Conservation (phyloP, 2,329 filamentous ascomycete genomes). For the Venturia aucupariae region DNA sequence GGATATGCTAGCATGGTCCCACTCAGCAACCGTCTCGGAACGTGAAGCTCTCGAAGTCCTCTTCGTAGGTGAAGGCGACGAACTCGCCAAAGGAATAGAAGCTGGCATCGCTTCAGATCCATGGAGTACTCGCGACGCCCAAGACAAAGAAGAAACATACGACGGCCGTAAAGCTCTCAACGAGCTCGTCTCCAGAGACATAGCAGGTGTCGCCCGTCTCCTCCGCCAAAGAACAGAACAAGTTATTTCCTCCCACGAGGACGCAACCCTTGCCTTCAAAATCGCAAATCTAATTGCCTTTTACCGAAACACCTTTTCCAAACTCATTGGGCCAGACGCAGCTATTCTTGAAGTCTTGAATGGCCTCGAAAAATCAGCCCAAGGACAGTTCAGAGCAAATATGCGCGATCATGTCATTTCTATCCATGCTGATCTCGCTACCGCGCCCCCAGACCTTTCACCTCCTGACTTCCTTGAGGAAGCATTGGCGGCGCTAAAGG, state of each 20-base stretch:
- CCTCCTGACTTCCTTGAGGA: conserved; percentile 74
- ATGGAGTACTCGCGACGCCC: conserved; percentile 56
- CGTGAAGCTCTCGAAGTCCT: conserved; percentile 83
- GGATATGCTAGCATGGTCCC: conserved; percentile 96
- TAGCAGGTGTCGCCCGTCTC: conserved; percentile 72
- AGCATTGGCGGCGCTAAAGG: conserved; percentile 65
- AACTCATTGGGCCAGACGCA: conserved; percentile 62
- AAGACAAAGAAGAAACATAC: conserved; percentile 40
- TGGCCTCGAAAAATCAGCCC: conserved; percentile 63
- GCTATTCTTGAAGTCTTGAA: conserved; percentile 58
- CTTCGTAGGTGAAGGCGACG: conserved; percentile 83
- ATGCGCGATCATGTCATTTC: conserved; percentile 72
- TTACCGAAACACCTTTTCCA: conserved; percentile 77
- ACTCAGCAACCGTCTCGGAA: conserved; percentile 89
- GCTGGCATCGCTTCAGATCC: conserved; percentile 73
- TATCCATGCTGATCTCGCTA: conserved; percentile 62
- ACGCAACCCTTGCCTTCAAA: conserved; percentile 80
- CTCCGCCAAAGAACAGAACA: conserved; percentile 86
- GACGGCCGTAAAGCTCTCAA: conserved; percentile 75
- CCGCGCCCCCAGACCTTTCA: conserved; percentile 61
- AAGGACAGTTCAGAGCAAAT: conserved; percentile 72
- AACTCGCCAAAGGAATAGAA: conserved; percentile 74
- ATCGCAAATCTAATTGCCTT: conserved; percentile 83
- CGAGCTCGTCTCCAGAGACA: conserved; percentile 76
- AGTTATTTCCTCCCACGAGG: conserved; percentile 85